Base-by-base conservation (phyloP, 331 rosid species). In the Acacia concinna region DNA sequence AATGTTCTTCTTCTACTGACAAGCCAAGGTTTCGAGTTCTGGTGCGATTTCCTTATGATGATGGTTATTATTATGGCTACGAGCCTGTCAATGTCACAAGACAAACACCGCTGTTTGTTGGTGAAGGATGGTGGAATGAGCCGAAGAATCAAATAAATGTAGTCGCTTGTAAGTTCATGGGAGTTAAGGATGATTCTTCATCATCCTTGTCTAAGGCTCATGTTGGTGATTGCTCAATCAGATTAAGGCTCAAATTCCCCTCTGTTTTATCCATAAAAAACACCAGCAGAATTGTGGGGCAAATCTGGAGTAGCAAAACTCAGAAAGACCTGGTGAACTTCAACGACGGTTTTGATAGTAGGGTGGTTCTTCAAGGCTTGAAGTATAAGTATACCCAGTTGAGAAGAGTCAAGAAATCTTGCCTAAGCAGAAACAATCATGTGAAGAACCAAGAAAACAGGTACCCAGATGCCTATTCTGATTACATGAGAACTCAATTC, bases 81-180 rank as follows among this genome's bases (percentile, higher is more conserved):
- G 4, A 28, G 2, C 14, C 13, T 68, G 34, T 8, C 74, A 43
- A 47, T 6, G 25, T 81, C 21, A 54, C 35, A 64, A 82, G 85
- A 27, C 54, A 37, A 0, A 73, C 71, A 68, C 23, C 74, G 3
- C 23, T 76, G 6, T 65, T 88, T 35, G 34, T 71, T 3, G 90
- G 90, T 9, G 90, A 86, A 84, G 90, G 87, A 1, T 73, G 71
- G 52, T 90, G 89, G 90, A 83, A 88, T 56, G 76, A 76, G 20
- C 43, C 51, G 35, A 67, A 68, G 51, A 83, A 81, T 43, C 79
- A 80, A 59, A 49, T 85, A 0, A 11, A 2, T 6, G 6, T 86
- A 12, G 84, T 75, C 25, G 89, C 81, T 62, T 90, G 92, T 51
- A 74, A 13, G 40, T 60, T 90, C 57, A 56, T 74, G 75, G 82